phyloP scores from a whole-genome alignment of 805 yeast species.

The Myxozyma nipponensis region DNA sequence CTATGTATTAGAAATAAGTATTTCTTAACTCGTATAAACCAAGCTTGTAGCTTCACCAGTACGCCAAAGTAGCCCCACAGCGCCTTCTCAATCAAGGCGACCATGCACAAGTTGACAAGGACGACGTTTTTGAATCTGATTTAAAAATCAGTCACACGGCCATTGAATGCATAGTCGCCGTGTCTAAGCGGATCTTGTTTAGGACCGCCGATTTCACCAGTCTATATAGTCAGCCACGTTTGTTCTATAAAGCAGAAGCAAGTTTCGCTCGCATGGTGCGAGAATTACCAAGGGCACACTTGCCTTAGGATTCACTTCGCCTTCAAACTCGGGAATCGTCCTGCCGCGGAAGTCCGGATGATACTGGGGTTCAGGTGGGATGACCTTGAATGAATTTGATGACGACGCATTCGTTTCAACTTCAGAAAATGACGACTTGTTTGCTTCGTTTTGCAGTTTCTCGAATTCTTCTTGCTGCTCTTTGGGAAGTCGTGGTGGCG shows the following conservation, averaged over 20 bases:
- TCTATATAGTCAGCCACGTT: too few species aligned
- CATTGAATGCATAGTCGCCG: slow-evolving; percentile 92
- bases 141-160: slow-evolving; percentile 91
- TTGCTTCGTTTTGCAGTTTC: slow-evolving; percentile 72
- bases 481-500: slow-evolving; percentile 72
- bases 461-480: slow-evolving; percentile 92
- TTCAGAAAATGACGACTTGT: slow-evolving; percentile 45
- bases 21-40: too few species aligned
- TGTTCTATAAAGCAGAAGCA: too few species aligned
- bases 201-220: slow-evolving; percentile 97
- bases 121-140: not conserved
- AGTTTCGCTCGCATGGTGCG: too few species aligned
- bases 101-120: too few species aligned
- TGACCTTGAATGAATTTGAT: slow-evolving; percentile 2
- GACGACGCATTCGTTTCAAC: slow-evolving; percentile 2
- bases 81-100: too few species aligned
- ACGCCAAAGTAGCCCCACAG: too few species aligned
- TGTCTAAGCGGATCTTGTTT: slow-evolving; percentile 92
- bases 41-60: too few species aligned
- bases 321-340: slow-evolving; percentile 92
- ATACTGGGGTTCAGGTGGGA: slow-evolving; percentile 5
- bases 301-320: slow-evolving; percentile 75
- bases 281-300: not conserved
- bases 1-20: too few species aligned
- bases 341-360: slow-evolving; percentile 54